Evolutionary conservation across 129 eudicot species (phyloP).

Genomic region (Glebionis coronaria): DNA sequence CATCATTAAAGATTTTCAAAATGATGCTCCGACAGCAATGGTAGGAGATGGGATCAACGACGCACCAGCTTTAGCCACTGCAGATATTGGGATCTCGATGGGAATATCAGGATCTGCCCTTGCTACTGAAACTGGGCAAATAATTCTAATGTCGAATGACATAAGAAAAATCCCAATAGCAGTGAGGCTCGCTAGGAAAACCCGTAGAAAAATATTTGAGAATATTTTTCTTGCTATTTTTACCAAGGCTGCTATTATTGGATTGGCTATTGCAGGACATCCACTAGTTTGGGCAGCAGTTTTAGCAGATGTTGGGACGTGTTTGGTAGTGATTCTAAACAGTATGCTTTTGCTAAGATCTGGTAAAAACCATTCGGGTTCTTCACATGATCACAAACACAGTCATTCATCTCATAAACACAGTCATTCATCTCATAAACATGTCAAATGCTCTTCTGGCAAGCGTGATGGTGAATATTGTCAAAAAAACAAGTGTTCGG

Average conservation of each 20-base stretch:
- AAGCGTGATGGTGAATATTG: conserved; percentile 15
- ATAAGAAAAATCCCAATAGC: conserved; percentile 65
- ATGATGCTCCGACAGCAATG: conserved; percentile 68
- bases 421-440: conserved; percentile 34
- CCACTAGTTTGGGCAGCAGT: conserved; percentile 97
- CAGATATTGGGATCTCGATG: conserved; percentile 91
- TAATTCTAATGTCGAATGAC: conserved; percentile 84
- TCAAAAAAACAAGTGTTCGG: conserved; percentile 13
- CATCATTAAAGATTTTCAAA: conserved; percentile 54
- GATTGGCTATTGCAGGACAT: conserved; percentile 71
- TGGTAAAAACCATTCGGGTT: conserved; percentile 14
- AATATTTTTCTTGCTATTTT: conserved; percentile 55
- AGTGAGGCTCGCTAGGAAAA: conserved; percentile 46
- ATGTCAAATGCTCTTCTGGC: conserved; percentile 29
- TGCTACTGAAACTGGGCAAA: conserved; percentile 84
- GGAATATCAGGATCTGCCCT: conserved; percentile 95
- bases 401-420: too few relatives aligned
- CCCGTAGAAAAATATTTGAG: conserved; percentile 53
- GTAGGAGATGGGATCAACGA: conserved; percentile 94
- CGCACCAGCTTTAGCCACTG: conserved; percentile 90
- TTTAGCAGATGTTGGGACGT: conserved; percentile 79
- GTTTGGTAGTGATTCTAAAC: conserved; percentile 77
- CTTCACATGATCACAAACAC: conserved; percentile 28
- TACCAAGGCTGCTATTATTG: conserved; percentile 67
- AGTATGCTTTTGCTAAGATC: conserved; percentile 74